Conservation (phyloP, 306 rosid species). For the Abrus pulchellus region DNA sequence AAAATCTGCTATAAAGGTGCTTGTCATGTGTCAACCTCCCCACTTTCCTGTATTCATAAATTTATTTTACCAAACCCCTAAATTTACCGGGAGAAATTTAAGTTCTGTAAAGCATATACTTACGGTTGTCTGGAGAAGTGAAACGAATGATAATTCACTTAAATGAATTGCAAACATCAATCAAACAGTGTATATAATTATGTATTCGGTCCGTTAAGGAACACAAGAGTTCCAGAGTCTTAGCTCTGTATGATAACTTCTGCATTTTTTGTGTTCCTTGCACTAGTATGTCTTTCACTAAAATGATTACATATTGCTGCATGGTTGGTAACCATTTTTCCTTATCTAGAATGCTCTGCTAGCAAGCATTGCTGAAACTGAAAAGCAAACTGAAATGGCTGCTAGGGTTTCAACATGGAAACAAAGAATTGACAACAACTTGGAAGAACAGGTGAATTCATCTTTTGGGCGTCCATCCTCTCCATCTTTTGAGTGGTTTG, state of each 20-base stretch:
- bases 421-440: conserved; percentile 81
- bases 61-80: conserved; percentile 22
- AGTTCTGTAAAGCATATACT: conserved; percentile 14
- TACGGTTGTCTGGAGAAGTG: conserved; percentile 3
- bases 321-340: conserved; percentile 37
- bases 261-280: conserved; percentile 13
- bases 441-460: conserved; percentile 88
- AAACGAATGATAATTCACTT: neutral
- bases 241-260: conserved; percentile 30
- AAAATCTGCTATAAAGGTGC: conserved; percentile 5
- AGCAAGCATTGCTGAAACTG: conserved; percentile 87
- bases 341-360: conserved; percentile 76
- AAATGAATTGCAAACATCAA: neutral
- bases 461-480: conserved; percentile 23
- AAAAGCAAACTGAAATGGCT: conserved; percentile 91
- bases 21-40: neutral
- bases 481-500: conserved; percentile 30
- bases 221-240: neutral
- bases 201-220: neutral
- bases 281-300: neutral
- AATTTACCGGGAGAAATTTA: neutral
- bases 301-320: neutral
- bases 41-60: neutral
- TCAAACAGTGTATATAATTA: neutral
- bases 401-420: conserved; percentile 90